A percentile compares a stretch with the other conserved stretches of the same genome.
These are phyloP conservation scores for Styphnolobium japonicum DNA, from an alignment of 306 rosid genomes.

Conservation along the genomic window DNA sequence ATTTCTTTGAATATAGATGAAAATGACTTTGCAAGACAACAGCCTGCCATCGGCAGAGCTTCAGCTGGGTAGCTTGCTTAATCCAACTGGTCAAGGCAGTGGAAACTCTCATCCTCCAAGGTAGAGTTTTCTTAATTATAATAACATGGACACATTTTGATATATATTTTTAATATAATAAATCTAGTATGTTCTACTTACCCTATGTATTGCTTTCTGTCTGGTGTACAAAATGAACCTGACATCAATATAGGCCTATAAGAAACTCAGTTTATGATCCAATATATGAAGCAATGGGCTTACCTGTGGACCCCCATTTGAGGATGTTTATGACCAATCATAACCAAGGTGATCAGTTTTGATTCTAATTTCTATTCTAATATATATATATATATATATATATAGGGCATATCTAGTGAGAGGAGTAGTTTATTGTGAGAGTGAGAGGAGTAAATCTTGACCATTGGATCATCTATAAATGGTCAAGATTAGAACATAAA, in stretches of 20 bases:
- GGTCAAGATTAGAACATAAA: too few relatives aligned
- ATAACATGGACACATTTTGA: not conserved
- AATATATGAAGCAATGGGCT: constrained; percentile 31
- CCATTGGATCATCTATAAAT: too few relatives aligned
- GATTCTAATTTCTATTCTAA: not conserved
- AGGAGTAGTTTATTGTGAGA: too few relatives aligned
- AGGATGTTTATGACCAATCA: constrained; percentile 31
- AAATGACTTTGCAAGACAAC: constrained; percentile 1
- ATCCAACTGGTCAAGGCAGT: not conserved
- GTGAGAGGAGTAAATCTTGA: too few relatives aligned
- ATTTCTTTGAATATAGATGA: constrained; percentile 15
- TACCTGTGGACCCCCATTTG: constrained; percentile 56
- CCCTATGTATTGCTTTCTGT: not conserved
- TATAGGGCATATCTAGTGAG: too few relatives aligned
- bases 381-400: not conserved
- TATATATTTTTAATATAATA: not conserved
- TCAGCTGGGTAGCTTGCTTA: not conserved
- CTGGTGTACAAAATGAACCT: not conserved
- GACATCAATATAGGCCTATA: not conserved
- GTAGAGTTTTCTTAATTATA: not conserved
- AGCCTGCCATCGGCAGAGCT: constrained; percentile 9
- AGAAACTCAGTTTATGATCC: constrained; percentile 38
- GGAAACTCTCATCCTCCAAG: not conserved
- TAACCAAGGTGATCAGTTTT: constrained; percentile 18
- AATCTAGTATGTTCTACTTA: not conserved